Evolutionary conservation across 1,284 basidiomycete genomes (phyloP), one percentile per base, ranked within the genome.

Genomic region (Ganoderma leucocontextum): DNA sequence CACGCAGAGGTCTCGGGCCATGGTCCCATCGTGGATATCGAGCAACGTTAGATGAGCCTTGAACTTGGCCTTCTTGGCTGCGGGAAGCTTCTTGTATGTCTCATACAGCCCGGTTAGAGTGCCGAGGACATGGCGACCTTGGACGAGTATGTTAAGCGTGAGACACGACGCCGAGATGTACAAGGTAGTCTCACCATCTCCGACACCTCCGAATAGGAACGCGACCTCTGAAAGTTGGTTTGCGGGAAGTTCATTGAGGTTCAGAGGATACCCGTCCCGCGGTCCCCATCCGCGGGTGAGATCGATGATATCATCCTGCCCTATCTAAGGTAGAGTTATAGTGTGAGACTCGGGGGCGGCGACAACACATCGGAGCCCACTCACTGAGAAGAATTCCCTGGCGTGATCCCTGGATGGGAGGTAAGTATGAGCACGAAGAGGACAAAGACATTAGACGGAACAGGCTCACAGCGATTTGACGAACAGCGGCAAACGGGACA

Each of bases 11-110:
- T 3, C 77, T 70, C 9, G 74, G 72, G 9, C 77, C 59, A 4
- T 71, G 64, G 19, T 49, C 47, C 65, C 72, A n/a, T 77, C 75
- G 49, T 77, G 75, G n/a, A 76, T 65, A 58, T 77, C 76, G 5
- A 74, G 60, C 29, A 76, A 57, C 2, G 77, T 76, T 10, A 77
- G 62, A 44, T 78, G 76, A 0, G 65, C 72, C 19, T 67, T 62
- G 47, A 75, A 63, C 13, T 42, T 39, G 39, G 42, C 39, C n/a
- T 62, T 55, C 52, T 71, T 69, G 1, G 12, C 7, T 42, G 72
- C 68, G 17, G 55, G 41, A 17, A 77, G 58, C 10, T 49, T 67
- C 25, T 59, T 29, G 62, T 66, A 70, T 15, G 69, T 69, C 13
- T 66, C 41, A 38, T 72, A 53, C 17, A 76, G 57, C 2, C 72